Base-by-base conservation (phyloP, 257 asterid species). In the Nyctanthes arbortristis region DNA sequence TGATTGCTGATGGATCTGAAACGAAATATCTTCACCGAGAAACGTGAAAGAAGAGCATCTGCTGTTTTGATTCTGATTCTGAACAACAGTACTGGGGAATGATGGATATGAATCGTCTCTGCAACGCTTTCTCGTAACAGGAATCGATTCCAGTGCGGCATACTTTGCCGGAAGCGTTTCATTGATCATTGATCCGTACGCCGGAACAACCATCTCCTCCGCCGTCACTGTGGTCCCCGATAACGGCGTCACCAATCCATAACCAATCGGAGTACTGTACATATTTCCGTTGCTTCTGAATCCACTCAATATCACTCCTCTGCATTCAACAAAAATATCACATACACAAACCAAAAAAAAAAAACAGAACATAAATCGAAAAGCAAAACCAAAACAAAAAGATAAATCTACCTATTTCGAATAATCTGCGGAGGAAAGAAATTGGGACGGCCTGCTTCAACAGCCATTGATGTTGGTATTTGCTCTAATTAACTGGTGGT, bases 391-490 rank as follows among this genome's bases (percentile, higher is more conserved):
- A 63, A 39, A 37, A 1, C 10, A 10, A 37, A 5, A 32, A 25
- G 4, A 12, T 18, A 8, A 39, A 31, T 1, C 5, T 28, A 78
- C 82, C 79, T 65, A 45, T 66, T 61, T 28, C 29, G 6, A 16
- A 47, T 68, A 39, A 67, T 49, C 72, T 75, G 82, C 1, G 72
- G 64, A 35, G 79, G 65, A 36, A 69, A 74, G 52, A 65, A 71
- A 78, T 49, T 47, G 55, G 66, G 75, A 61, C 66, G 76, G 18
- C 73, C 56, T 31, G 84, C 78, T 57, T 79, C 80, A 64, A 74
- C 84, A 37, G 84, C 78, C 84, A 75, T 78, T 57, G 12, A 11
- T 13, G 16, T 31, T 16, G 8, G 63, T 57, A 57, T 27, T 28
- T 28, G 4, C 20, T 28, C 5, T n/a, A n/a, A n/a, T n/a, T n/a